Evolutionary conservation across 768 basidiomycete genomes (phyloP), one percentile per base, ranked within the genome.

Genomic region (Filobasidium floriforme): DNA sequence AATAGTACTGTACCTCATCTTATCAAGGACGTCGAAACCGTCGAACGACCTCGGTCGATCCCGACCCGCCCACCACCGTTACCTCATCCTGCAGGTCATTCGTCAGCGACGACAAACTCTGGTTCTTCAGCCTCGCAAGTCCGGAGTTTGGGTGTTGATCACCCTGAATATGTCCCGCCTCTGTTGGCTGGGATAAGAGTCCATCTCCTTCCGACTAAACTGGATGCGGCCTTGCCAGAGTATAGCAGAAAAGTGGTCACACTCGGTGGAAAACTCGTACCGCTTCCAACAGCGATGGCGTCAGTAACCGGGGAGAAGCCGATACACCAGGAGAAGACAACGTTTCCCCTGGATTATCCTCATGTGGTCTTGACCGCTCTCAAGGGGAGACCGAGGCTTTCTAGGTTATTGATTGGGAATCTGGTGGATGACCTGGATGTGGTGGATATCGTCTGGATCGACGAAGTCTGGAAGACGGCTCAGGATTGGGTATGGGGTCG

Each of bases 151-250:
- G 6, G 41, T 7, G 24, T 41, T 6, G 18, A 61, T 24, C 61
- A 28, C 22, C 22, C 32, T 11, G 61, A 49, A 12, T 12, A n/a
- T 26, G 71, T 78, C 0, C 75, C 73, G 61, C 74, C 75, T 1
- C 63, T 76, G 6, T 74, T 78, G 37, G 69, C 73, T 11, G 68
- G 69, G 59, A 63, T 78, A 7, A 60, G 72, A 18, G 74, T 78
- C 54, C 71, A 76, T 59, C 68, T 78, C 59, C 46, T 78, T 9
- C 67, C 74, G 1, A 74, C 73, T 29, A 78, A 78, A 52, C 54
- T 78, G 18, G 75, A 75, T n/a, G 70, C 46, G 4, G 67, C 74
- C 19, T 26, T 76, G 18, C 63, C 57, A 5, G 57, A 55, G 22
- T 65, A 75, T 24, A 75, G 75, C 57, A 52, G 51, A 14, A 62